Conservation (phyloP, 805 yeast species). For the Sugiyamaella qingdaonensis region DNA sequence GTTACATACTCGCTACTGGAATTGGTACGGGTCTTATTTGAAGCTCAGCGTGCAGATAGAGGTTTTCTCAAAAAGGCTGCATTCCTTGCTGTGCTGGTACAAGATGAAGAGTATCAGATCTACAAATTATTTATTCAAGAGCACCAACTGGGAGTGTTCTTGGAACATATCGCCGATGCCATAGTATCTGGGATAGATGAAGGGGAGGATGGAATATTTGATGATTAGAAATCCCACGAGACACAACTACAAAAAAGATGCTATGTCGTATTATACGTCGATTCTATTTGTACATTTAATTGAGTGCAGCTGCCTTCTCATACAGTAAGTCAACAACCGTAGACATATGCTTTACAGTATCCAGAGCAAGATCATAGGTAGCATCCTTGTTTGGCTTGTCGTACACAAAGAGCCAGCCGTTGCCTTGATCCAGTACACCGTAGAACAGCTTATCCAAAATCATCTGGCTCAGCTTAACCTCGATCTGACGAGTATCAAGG, state of each 20-base stretch:
- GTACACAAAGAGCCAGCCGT: constrained; percentile 92
- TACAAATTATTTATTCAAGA: constrained; percentile 57
- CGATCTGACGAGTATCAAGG: constrained; percentile 80
- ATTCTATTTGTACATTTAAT: constrained; percentile 36
- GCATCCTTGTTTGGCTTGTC: constrained; percentile 86
- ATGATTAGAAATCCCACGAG: neutral
- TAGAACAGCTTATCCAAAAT: constrained; percentile 90
- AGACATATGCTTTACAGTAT: constrained; percentile 81
- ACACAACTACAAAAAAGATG: neutral
- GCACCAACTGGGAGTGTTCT: constrained; percentile 53
- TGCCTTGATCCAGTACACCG: constrained; percentile 97
- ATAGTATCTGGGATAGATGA: constrained; percentile 44
- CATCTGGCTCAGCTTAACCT: constrained; percentile 94
- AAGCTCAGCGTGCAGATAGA: constrained; percentile 38
- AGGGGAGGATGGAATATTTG: constrained; percentile 46
- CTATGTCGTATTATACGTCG: neutral
- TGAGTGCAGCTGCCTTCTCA: constrained; percentile 85
- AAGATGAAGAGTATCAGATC: constrained; percentile 59
- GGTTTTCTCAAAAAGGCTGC: constrained; percentile 54
- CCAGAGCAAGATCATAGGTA: constrained; percentile 82
- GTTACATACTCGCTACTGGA: constrained; percentile 71
- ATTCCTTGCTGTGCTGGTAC: constrained; percentile 57
- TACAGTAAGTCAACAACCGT: constrained; percentile 84
- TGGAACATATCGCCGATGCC: constrained; percentile 50
- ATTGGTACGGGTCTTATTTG: constrained; percentile 52